Conservation (phyloP, 2,329 filamentous ascomycete genomes). For the Fusarium sterilihyphosum region DNA sequence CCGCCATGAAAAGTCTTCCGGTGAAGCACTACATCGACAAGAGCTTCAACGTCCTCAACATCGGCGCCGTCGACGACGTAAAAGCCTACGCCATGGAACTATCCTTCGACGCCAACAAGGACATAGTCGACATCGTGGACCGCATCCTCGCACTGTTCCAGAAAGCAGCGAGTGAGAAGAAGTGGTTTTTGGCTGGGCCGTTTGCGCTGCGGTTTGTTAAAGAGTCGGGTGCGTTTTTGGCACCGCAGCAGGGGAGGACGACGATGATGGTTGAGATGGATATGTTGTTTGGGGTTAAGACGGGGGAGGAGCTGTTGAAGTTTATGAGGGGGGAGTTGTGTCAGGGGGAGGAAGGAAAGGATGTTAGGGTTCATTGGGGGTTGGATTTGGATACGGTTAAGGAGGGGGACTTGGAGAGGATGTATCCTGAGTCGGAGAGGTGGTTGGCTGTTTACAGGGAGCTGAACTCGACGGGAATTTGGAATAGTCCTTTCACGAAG, state of each 20-base stretch:
- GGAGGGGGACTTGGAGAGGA: neutral
- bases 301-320: neutral
- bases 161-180: neutral
- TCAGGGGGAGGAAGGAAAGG: fast-evolving
- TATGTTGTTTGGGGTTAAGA: neutral
- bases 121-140: neutral
- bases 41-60: neutral
- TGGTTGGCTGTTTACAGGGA: neutral
- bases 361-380: neutral
- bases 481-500: neutral
- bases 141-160: neutral
- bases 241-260: neutral
- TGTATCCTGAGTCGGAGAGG: neutral
- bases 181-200: neutral
- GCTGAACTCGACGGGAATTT: neutral
- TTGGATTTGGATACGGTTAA: neutral
- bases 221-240: neutral
- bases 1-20: neutral
- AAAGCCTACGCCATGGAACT: neutral
- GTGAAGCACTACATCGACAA: neutral
- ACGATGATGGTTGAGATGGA: conserved; percentile 8
- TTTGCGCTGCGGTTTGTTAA: neutral
- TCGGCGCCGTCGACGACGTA: neutral
- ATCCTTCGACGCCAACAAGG: neutral
- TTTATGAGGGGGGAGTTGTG: neutral